Conservation (phyloP, 495 filamentous ascomycete species). For the Penicillium canariense region DNA sequence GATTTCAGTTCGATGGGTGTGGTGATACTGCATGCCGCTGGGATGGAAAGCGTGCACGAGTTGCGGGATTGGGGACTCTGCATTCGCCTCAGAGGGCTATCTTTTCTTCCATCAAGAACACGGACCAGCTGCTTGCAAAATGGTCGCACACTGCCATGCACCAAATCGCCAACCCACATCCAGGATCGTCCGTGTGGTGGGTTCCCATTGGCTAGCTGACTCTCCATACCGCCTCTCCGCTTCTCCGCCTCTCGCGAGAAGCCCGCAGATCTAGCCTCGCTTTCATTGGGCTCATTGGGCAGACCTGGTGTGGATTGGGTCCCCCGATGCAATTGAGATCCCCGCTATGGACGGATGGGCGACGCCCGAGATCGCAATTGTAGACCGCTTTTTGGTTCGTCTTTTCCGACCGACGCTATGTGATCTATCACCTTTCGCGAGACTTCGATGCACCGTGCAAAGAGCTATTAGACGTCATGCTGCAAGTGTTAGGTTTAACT, state of each 20-base stretch:
- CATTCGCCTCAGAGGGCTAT: conserved; percentile 1
- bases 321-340: background rate
- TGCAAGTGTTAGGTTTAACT: conserved; percentile 1
- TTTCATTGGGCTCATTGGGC: background rate
- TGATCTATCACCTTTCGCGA: conserved; percentile 5
- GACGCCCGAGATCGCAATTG: conserved; percentile 1
- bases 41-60: background rate
- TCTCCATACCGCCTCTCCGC: conserved; percentile 13
- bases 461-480: conserved; percentile 11
- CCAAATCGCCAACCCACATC: background rate
- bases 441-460: background rate
- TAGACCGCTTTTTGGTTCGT: conserved; percentile 20
- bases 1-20: background rate
- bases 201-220: conserved; percentile 5
- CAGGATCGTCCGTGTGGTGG: background rate
- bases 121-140: conserved; percentile 5
- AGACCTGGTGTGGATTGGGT: background rate
- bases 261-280: background rate
- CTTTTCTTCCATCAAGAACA: background rate
- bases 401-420: background rate
- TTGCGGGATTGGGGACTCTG: background rate
- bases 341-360: background rate
- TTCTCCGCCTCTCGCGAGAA: no score
- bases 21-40: conserved; percentile 10
- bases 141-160: background rate